Evolutionary conservation across 2,329 filamentous ascomycete species (phyloP).

Genomic region (Exutisphaerella laricina): DNA sequence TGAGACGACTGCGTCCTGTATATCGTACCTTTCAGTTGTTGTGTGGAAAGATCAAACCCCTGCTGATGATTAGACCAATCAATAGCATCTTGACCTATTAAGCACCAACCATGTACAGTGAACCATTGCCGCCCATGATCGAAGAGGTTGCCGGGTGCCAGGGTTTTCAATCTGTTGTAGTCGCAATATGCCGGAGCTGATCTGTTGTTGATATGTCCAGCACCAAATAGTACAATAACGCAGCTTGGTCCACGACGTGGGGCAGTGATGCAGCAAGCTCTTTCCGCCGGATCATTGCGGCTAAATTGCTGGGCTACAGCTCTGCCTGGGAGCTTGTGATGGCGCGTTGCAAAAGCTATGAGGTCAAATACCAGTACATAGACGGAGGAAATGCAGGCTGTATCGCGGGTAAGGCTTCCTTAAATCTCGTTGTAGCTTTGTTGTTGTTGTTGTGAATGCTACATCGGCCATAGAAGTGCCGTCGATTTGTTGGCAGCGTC

Average conservation of each 20-base stretch:
- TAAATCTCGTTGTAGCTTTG: too few species aligned
- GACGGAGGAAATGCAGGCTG: too few species aligned
- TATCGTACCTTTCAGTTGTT: conserved; percentile 77
- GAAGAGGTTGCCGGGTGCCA: too few species aligned
- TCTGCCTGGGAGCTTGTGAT: not conserved
- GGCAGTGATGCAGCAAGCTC: not conserved
- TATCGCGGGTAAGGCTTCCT: too few species aligned
- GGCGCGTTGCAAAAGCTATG: too few species aligned
- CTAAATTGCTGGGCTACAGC: not conserved
- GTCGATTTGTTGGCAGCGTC: too few species aligned
- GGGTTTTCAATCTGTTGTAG: too few species aligned
- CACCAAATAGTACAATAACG: not conserved
- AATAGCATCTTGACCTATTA: not conserved
- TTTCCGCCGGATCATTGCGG: conserved; percentile 6
- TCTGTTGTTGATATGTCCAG: not conserved
- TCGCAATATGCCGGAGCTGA: not conserved
- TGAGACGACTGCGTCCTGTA: too few species aligned
- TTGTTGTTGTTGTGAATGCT: too few species aligned
- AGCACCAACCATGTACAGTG: conserved; percentile 16
- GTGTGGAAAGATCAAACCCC: conserved; percentile 93
- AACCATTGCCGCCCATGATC: conserved; percentile 2
- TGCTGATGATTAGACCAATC: conserved; percentile 3
- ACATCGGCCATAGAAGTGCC: too few species aligned
- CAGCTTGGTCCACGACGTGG: not conserved
- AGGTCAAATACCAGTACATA: too few species aligned